Conservation (phyloP, 2,329 filamentous ascomycete genomes). For the Colletotrichum chrysophilum region DNA sequence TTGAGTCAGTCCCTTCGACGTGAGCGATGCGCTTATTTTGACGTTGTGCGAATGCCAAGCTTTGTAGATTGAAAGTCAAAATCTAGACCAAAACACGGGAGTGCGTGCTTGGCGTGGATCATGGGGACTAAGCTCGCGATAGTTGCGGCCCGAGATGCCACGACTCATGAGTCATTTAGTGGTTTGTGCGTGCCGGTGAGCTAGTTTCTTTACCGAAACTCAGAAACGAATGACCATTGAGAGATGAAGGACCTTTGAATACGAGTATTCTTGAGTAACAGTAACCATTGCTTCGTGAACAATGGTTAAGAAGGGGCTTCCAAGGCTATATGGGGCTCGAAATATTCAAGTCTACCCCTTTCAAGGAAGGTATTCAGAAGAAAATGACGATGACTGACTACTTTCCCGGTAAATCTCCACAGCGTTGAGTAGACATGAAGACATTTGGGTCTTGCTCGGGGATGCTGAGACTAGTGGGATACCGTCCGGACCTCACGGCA, state of each 20-base stretch:
- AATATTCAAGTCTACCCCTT: not conserved
- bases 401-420: not conserved
- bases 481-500: not conserved
- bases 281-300: not conserved
- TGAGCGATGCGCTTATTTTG: not conserved
- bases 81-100: not conserved
- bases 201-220: not conserved
- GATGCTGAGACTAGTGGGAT: not conserved
- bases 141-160: not conserved
- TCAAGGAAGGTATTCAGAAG: not conserved
- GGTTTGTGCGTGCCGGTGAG: not conserved
- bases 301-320: not conserved
- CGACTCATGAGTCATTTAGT: not conserved
- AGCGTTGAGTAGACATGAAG: not conserved
- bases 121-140: not conserved
- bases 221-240: not conserved
- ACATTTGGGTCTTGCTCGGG: not conserved
- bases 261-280: not conserved
- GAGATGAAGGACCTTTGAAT: not conserved
- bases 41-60: constrained; percentile 3
- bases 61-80: not conserved
- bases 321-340: not conserved
- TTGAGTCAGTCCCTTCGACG: not conserved
- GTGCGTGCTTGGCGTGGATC: not conserved
- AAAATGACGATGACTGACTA: not conserved